Evolutionary conservation across 495 filamentous ascomycete species (phyloP).

Genomic region (Hypoxylon fuscum): DNA sequence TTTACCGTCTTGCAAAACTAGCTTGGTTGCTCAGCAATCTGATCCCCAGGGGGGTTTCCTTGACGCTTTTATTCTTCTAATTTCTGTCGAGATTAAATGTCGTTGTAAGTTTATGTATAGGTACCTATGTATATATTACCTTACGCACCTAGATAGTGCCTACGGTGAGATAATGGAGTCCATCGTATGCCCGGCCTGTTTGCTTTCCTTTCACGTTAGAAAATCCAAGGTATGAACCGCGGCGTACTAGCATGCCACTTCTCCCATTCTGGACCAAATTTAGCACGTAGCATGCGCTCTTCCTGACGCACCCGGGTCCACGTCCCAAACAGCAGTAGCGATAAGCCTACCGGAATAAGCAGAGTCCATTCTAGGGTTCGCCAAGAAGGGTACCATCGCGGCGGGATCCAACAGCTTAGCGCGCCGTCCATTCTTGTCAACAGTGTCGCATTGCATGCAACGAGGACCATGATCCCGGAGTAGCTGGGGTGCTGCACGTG

Average conservation of each 20-base stretch:
- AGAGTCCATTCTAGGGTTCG: constrained; percentile 17
- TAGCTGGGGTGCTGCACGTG: constrained; percentile 63
- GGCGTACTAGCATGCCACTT: constrained; percentile 49
- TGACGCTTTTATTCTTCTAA: too few species aligned
- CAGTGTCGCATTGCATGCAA: constrained; percentile 31
- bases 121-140: too few species aligned
- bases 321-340: constrained; percentile 1
- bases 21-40: too few species aligned
- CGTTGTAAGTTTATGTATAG: too few species aligned
- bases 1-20: too few species aligned
- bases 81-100: too few species aligned
- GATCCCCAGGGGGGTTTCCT: too few species aligned
- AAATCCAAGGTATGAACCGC: constrained; percentile 43
- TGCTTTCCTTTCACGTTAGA: too few species aligned
- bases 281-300: constrained; percentile 52
- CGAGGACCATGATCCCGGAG: constrained; percentile 40
- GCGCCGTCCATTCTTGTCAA: constrained; percentile 37
- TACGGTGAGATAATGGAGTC: too few species aligned
- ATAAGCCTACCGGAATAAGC: constrained; percentile 11
- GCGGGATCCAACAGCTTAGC: constrained; percentile 48
- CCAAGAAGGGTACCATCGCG: constrained; percentile 38
- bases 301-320: constrained; percentile 48
- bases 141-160: too few species aligned
- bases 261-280: constrained; percentile 57
- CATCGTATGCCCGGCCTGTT: too few species aligned